A percentile compares a stretch with the other conserved stretches of the same genome.
These are phyloP conservation scores for Euclidium syriacum DNA, from an alignment of 345 rosid genomes.

Conservation along the genomic window DNA sequence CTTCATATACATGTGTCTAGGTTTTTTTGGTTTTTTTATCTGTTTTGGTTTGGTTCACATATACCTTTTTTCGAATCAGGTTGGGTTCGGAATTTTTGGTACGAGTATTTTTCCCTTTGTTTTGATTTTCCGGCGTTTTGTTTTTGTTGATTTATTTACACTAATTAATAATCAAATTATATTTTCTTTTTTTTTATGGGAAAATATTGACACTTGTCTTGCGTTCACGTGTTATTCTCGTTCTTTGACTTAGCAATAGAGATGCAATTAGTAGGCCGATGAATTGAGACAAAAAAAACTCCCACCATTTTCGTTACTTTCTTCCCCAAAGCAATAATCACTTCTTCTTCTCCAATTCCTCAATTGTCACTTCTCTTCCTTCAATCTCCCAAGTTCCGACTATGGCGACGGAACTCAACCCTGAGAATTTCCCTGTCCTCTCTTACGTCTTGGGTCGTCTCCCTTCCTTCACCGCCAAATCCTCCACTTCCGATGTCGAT, in stretches of 20 bases:
- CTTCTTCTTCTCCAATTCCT: neutral
- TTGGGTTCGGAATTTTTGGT: no score
- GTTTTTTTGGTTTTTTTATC: no score
- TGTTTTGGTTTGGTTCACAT: no score
- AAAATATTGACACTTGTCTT: neutral
- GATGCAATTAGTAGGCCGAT: constrained; percentile 6
- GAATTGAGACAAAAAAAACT: neutral
- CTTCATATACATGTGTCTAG: no score
- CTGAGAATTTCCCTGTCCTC: constrained; percentile 65
- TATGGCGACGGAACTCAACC: constrained; percentile 51
- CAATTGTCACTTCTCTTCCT: neutral
- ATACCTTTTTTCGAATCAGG: no score
- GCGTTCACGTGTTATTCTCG: constrained; percentile 5
- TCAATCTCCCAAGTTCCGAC: constrained; percentile 4
- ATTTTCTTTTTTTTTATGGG: no score
- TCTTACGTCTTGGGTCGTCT: constrained; percentile 76
- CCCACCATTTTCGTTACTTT: neutral
- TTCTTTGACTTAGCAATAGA: constrained; percentile 24
- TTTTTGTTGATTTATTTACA: no score
- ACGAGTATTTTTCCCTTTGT: no score
- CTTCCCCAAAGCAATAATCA: constrained; percentile 8
- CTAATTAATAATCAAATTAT: no score
- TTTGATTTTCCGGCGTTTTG: no score
- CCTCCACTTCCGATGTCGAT: constrained; percentile 29
- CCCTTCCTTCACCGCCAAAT: constrained; percentile 54